A percentile compares a stretch with the other conserved stretches of the same genome.
phyloP scores from a whole-genome alignment of 306 rosid genomes.

The Coriaria nepalensis region DNA sequence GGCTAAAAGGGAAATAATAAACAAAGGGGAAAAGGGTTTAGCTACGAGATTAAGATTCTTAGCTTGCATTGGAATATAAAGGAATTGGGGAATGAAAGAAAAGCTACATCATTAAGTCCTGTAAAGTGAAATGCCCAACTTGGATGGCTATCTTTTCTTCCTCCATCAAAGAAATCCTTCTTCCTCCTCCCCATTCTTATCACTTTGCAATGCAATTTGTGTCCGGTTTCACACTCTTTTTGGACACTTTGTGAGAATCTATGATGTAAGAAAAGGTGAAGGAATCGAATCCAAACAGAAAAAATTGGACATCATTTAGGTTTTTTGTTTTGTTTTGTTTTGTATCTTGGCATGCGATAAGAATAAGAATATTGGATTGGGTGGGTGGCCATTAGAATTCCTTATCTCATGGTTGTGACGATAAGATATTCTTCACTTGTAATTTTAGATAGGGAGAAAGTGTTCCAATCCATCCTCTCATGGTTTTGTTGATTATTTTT shows the following conservation, averaged over 20 bases:
- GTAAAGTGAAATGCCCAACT: conserved; percentile 23
- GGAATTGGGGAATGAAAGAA: no score
- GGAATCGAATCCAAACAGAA: conserved; percentile 9
- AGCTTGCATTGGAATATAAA: conserved; percentile 5
- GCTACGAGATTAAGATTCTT: conserved; percentile 19
- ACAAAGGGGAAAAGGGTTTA: no score
- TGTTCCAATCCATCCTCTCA: no score
- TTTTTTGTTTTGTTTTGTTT: no score
- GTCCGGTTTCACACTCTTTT: conserved; percentile 41
- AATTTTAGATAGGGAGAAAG: no score
- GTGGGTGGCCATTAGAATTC: no score
- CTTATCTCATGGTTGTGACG: no score
- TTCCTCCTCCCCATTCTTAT: not conserved
- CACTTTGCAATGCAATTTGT: conserved; percentile 18
- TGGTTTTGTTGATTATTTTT: no score
- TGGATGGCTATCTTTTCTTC: conserved; percentile 15
- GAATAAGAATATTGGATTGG: no score
- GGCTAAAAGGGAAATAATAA: no score
- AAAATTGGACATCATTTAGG: not conserved
- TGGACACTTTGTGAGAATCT: conserved; percentile 14
- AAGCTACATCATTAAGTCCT: conserved; percentile 23
- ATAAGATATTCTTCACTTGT: no score
- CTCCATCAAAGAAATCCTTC: conserved; percentile 20
- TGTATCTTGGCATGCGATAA: no score
- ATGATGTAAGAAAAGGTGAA: conserved; percentile 9